A percentile compares a stretch with the other conserved stretches of the same genome.
Evolutionary conservation across 345 rosid genomes (phyloP).

Genomic region (Moringa oleifera): DNA sequence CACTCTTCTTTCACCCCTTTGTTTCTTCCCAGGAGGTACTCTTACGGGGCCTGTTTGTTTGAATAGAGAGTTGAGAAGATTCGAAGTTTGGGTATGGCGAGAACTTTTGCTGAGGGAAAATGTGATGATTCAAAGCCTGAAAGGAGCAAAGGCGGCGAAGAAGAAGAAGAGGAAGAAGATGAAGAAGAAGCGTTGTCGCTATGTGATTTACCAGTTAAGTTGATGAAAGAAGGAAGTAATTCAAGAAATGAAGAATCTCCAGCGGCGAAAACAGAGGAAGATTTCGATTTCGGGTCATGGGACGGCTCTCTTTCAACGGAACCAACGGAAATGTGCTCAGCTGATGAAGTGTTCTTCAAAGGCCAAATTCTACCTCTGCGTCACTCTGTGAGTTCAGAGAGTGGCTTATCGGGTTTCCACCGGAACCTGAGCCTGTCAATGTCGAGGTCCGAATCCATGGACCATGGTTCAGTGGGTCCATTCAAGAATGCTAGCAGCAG

Average conservation of each 20-base stretch:
- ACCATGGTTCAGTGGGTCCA: constrained; percentile 23
- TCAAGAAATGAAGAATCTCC: constrained; percentile 11
- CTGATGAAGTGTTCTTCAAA: constrained; percentile 69
- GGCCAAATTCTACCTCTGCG: constrained; percentile 70
- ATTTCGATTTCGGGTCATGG: constrained; percentile 51
- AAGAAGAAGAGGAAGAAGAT: constrained; percentile 23
- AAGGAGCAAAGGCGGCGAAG: too few relatives aligned
- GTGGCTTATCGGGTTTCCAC: constrained; percentile 16
- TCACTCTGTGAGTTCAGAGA: constrained; percentile 52
- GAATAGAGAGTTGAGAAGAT: neutral
- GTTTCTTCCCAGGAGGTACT: neutral
- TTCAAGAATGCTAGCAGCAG: constrained; percentile 25
- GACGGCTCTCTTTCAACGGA: constrained; percentile 30
- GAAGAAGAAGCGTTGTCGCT: constrained; percentile 72
- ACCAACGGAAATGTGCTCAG: constrained; percentile 61
- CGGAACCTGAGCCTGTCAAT: constrained; percentile 20
- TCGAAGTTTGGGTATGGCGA: constrained; percentile 25
- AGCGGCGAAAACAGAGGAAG: constrained; percentile 31
- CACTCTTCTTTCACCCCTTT: neutral
- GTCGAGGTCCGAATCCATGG: constrained; percentile 56
- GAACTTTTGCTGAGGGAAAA: constrained; percentile 8
- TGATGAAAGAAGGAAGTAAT: constrained; percentile 17
- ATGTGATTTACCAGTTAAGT: constrained; percentile 54
- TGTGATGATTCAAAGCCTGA: neutral
- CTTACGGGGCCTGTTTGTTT: too few relatives aligned